Evolutionary conservation across 202 grass and related monocot species (phyloP), one percentile per base, ranked within the genome.

Genomic region (Schoenoplectus tabernaemontani): DNA sequence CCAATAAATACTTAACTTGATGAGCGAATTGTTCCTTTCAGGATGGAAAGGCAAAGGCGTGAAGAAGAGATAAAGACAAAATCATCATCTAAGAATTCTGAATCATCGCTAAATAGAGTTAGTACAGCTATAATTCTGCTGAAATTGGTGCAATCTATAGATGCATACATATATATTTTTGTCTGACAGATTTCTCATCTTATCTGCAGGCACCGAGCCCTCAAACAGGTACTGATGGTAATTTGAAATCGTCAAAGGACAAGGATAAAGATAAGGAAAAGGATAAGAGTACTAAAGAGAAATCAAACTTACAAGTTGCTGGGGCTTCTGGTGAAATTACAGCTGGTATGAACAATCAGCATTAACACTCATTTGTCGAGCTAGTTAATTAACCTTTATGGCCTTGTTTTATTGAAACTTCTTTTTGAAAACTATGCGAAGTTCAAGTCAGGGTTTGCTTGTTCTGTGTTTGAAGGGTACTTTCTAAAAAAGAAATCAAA

Each of bases 321-420:
- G 93, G 93, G 44, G 79, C 88, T 57, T 78, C 78, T 68, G 90
- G 93, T 81, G 90, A 96, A 96, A 96, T 96, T 79, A 89, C 85
- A 51, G 90, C 90, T 47, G 93, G 93, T 96, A 85, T 77, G 62
- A 41, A 69, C 54, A 62, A 47, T 53, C 26, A 74, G 24, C n/a
- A n/a, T 53, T 17, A 39, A 79, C 9, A 62, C 64, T 76, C 57
- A 8, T 3, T 71, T 78, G 32, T 63, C 24, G 39, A 9, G 39
- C 57, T 48, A 71, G 11, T 66, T 65, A 17, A 24, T 67, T n/a
- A n/a, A n/a, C n/a, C n/a, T n/a, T n/a, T n/a, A 5, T 47, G 20
- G 11, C 43, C 42, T 72, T 44, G 23, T 63, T 50, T 15, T 47
- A 48, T 43, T 72, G 23, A 41, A 47, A 28, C 1, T 74, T 4